Base-by-base conservation (phyloP, 2,329 filamentous ascomycete genomes). In the Ophiostoma montium region DNA sequence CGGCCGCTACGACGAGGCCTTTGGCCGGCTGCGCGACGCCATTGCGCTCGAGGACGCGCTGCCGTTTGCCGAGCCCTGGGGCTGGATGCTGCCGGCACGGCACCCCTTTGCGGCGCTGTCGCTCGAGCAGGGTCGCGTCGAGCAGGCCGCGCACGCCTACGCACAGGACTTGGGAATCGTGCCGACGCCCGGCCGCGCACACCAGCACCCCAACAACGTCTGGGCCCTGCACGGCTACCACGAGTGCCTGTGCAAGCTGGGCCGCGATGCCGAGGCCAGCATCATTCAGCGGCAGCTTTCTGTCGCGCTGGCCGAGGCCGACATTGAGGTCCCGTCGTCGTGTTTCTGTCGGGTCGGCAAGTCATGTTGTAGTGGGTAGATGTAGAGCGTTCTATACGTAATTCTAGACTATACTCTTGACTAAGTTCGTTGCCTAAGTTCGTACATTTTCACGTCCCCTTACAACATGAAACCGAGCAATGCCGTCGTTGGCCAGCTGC, bases 171-270 rank as follows among this genome's bases (percentile, higher is more conserved):
- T 74, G 39, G 70, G 70, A 0, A 55, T 70, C 3, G 49, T 21
- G 23, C 38, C 39, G 6, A 50, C 49, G 0, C 49, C 49, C 2
- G 49, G 49, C 13, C 11, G 62, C 69, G 42, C 69, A 69, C 55
- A 76, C 79, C 63, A 74, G 70, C 31, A 50, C 23, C 49, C 49
- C 15, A 75, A 76, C 51, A 80, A 80, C 56, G 68, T 80, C 1
- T 80, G 76, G 76, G 70, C 75, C 23, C 58, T 80, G 56, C 71
- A 76, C 59, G 76, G 76, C 1, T 76, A 74, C 54, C 67, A 76
- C 52, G 76, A 80, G 60, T 78, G 75, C 58, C 57, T 79, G 43
- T 53, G 63, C 16, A 68, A 62, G 46, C 59, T 76, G 27, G 70
- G 68, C 2, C 51, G 51, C 7, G 13, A 31, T 12, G 36, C n/a